Base-by-base conservation (phyloP, 495 filamentous ascomycete species). In the Extremus antarcticus region DNA sequence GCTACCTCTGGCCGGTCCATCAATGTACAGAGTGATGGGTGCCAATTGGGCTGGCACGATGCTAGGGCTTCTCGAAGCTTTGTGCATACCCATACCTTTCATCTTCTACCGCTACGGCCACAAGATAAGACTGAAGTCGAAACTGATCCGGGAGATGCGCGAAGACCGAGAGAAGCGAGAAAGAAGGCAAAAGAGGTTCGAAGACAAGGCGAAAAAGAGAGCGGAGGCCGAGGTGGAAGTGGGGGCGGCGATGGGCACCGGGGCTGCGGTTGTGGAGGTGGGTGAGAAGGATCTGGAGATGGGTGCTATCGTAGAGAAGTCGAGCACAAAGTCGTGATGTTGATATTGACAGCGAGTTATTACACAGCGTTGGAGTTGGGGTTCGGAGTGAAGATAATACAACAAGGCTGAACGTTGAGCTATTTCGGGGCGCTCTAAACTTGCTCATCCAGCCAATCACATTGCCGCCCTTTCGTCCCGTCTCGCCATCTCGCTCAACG, bases 41-140 rank as follows among this genome's bases (percentile, higher is more conserved):
- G 78, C 88, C 20, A 83, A 85, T 63, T 90, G 87, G 88, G 82
- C 88, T 0, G 86, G 84, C 0, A 90, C 85, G 0, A 63, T 90
- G 15, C 68, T 94, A 43, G 88, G 83, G 0, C 49, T 88, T 47
- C 59, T 90, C 10, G 85, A 90, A 64, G 75, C 83, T 10, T 65
- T 72, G 3, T 72, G 87, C 58, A 80, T 90, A 17, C 88, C 88
- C 0, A 90, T 94, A 58, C 88, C 88, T 0, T 76, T 89, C 50
- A 69, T 84, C 10, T 92, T 94, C 62, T 94, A 48, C 46, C 9
- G 21, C 4, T 48, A 48, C 46, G 46, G 88, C 0, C 74, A 79
- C 20, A 74, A 68, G 59, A 88, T 94, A 47, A 73, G 88, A 17
- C 72, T 67, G 51, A 80, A 71, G 63, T 87, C 83, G 53, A 70